Evolutionary conservation across 805 yeast genomes (phyloP).

Genomic region (Henningerozyma blattae): DNA sequence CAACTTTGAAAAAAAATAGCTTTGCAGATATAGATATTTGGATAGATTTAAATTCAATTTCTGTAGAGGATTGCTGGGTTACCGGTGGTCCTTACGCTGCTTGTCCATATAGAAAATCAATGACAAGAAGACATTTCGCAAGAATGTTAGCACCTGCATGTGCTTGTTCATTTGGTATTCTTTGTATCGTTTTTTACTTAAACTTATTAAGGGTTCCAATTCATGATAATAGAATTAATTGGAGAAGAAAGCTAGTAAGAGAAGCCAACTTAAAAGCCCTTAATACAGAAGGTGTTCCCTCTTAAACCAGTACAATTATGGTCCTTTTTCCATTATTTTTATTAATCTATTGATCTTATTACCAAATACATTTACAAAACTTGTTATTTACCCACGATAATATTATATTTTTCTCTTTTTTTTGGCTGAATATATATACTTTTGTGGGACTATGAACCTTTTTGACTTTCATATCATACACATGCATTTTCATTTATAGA

Average conservation of each 20-base stretch:
- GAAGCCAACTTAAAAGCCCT: conserved; percentile 36
- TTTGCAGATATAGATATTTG: conserved; percentile 28
- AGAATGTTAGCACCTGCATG: conserved; percentile 58
- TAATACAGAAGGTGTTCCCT: conserved; percentile 86
- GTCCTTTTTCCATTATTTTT: too few relatives aligned
- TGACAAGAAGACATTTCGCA: conserved; percentile 44
- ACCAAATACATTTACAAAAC: too few relatives aligned
- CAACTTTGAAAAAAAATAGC: conserved; percentile 6
- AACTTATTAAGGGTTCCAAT: conserved; percentile 56
- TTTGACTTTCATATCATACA: too few relatives aligned
- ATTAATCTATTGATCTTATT: too few relatives aligned
- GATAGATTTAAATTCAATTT: conserved; percentile 74
- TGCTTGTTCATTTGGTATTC: conserved; percentile 40
- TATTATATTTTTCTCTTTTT: too few relatives aligned
- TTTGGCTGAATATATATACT: too few relatives aligned
- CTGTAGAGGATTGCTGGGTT: conserved; percentile 72
- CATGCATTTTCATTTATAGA: too few relatives aligned
- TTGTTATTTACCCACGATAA: too few relatives aligned
- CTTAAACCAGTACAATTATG: conserved; percentile 27
- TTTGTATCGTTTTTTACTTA: conserved; percentile 40
- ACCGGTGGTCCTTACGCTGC: conserved; percentile 63
- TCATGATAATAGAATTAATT: conserved; percentile 53
- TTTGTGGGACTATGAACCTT: too few relatives aligned
- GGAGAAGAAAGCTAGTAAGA: conserved; percentile 46
- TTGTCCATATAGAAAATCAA: conserved; percentile 64